Evolutionary conservation across 192 early-diverging fungal species (phyloP).

Genomic region (Gaertneriomyces semiglobifer): DNA sequence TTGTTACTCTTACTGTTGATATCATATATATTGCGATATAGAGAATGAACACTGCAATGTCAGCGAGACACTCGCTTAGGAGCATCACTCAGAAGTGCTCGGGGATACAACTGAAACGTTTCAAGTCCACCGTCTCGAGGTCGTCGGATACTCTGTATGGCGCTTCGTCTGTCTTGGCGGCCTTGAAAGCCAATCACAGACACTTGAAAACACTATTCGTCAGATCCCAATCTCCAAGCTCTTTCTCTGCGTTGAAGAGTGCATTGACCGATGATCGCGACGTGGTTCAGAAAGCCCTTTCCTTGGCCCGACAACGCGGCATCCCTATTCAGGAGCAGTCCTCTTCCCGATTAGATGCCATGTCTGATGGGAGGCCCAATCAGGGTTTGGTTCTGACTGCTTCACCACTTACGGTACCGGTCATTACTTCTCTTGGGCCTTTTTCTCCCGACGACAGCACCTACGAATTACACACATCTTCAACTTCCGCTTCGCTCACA

Average conservation of each 20-base stretch:
- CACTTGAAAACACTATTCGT: conserved; percentile 23
- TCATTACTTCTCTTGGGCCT: no score
- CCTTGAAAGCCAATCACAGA: conserved; percentile 19
- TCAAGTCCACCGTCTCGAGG: not conserved
- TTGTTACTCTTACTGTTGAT: no score
- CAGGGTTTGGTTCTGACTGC: not conserved
- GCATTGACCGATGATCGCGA: not conserved
- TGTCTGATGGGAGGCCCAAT: conserved; percentile 26
- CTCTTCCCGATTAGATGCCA: conserved; percentile 10
- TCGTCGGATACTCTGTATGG: conserved; percentile 28
- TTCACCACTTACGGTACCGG: no score
- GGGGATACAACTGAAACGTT: no score
- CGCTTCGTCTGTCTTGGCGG: conserved; percentile 33
- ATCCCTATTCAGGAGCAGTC: conserved; percentile 8
- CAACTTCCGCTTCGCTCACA: no score
- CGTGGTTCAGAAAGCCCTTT: conserved; percentile 13
- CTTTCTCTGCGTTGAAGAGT: not conserved
- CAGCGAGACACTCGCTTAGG: no score
- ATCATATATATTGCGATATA: no score
- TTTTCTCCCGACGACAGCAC: no score
- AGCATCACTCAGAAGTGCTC: no score
- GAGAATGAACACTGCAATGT: no score
- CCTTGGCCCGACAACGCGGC: conserved; percentile 10
- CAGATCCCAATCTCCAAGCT: not conserved
- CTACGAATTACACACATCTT: no score